Evolutionary conservation across 2,329 filamentous ascomycete species (phyloP).

Genomic region (Ascosphaera apis): DNA sequence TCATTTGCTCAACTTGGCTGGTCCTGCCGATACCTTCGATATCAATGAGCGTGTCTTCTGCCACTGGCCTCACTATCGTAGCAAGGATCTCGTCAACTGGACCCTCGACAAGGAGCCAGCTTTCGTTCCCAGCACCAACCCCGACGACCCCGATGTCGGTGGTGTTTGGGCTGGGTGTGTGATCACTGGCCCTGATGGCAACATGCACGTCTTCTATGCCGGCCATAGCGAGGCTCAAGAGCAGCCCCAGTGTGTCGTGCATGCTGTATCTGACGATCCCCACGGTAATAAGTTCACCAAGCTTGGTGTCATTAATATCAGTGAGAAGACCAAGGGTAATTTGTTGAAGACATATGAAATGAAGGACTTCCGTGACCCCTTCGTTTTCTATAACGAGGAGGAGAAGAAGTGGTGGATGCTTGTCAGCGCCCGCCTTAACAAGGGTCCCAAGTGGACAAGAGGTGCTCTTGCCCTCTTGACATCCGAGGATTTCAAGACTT

Average conservation of each 20-base stretch:
- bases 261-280: conserved; percentile 8
- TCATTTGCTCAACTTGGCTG: conserved; percentile 13
- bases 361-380: conserved; percentile 17
- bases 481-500: conserved; percentile 12
- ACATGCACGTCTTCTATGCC: conserved; percentile 18
- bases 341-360: conserved; percentile 9
- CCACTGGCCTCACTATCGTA: conserved; percentile 13
- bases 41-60: conserved; percentile 14
- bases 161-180: conserved; percentile 16
- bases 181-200: conserved; percentile 12
- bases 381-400: conserved; percentile 13
- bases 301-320: conserved; percentile 7
- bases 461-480: conserved; percentile 18
- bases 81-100: conserved; percentile 12
- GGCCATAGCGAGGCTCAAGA: conserved; percentile 13
- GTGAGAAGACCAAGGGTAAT: conserved; percentile 7
- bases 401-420: conserved; percentile 17
- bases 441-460: conserved; percentile 14
- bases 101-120: conserved; percentile 9
- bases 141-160: conserved; percentile 11
- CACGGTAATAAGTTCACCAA: conserved; percentile 11
- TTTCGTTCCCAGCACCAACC: conserved; percentile 8
- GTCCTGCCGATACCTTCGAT: conserved; percentile 12
- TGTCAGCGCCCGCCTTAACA: conserved; percentile 13
- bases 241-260: conserved; percentile 15